Evolutionary conservation across 129 eudicot genomes (phyloP).

Genomic region (Kitagawia praeruptora): DNA sequence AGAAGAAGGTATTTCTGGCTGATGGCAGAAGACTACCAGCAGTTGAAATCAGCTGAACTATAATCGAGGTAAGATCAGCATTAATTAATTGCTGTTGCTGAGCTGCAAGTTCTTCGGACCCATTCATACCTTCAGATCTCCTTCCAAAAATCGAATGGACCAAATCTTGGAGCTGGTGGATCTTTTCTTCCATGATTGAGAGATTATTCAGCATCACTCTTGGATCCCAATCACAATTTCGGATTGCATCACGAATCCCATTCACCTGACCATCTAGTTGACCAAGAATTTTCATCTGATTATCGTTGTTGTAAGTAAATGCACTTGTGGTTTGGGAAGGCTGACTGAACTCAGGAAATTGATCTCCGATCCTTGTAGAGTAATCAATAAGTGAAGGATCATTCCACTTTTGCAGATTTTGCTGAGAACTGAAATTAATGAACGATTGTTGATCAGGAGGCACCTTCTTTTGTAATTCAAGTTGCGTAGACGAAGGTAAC

Average conservation of each 20-base stretch:
- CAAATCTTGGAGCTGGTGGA: constrained; percentile 81
- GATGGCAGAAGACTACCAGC: constrained; percentile 96
- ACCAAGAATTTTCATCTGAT: constrained; percentile 25
- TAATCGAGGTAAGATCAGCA: constrained; percentile 87
- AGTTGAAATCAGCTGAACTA: constrained; percentile 78
- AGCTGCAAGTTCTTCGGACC: constrained; percentile 39
- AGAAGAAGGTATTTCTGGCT: constrained; percentile 35
- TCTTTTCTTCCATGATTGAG: constrained; percentile 70
- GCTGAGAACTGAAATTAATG: constrained; percentile 26
- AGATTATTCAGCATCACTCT: constrained; percentile 63
- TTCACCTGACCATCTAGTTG: constrained; percentile 32
- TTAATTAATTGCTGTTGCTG: constrained; percentile 89
- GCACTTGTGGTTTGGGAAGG: constrained; percentile 24
- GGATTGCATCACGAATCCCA: constrained; percentile 26
- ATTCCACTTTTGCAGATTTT: constrained; percentile 30
- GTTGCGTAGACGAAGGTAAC: constrained; percentile 22
- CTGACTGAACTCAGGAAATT: constrained; percentile 19
- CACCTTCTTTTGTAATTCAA: constrained; percentile 21
- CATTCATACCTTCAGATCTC: constrained; percentile 27
- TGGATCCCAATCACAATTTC: constrained; percentile 69
- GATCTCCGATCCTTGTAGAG: constrained; percentile 31
- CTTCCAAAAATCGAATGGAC: constrained; percentile 44
- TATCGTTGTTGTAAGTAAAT: constrained; percentile 9
- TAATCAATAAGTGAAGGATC: constrained; percentile 41
- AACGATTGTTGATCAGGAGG: constrained; percentile 25